Conservation (phyloP, 139 green algal genomes). For the Eudorina sp. region DNA sequence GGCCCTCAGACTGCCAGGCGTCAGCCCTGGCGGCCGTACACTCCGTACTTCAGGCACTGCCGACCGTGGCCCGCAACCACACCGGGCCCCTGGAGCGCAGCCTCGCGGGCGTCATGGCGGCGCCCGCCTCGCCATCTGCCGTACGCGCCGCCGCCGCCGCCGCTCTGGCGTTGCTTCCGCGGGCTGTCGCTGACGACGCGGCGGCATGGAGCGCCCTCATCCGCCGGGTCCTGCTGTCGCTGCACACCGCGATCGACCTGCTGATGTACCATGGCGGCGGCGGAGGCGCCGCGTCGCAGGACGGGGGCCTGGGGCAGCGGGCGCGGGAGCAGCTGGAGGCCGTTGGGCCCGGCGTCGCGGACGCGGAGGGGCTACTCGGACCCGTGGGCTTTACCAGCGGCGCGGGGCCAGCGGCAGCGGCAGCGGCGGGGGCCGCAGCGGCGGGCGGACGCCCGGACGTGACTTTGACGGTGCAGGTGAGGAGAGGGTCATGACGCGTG, state of each 20-base stretch:
- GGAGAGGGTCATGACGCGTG: not conserved
- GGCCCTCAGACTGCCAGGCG: not conserved
- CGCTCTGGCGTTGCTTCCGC: conserved; percentile 20
- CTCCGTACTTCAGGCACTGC: conserved; percentile 27
- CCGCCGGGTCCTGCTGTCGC: conserved; percentile 24
- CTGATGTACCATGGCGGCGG: not conserved
- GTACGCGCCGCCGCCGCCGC: conserved; percentile 7
- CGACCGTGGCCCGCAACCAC: conserved; percentile 27
- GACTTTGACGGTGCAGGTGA: not conserved
- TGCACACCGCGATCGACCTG: conserved; percentile 16
- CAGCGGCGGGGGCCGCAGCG: not conserved
- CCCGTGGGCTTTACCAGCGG: not conserved
- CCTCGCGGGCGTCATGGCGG: conserved; percentile 44
- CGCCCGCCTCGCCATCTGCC: not conserved
- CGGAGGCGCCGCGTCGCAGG: not conserved
- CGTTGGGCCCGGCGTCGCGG: not conserved
- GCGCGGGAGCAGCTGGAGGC: conserved; percentile 35
- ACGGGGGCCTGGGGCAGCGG: conserved; percentile 26
- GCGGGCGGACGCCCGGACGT: not conserved
- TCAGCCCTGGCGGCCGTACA: conserved; percentile 20
- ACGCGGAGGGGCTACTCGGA: conserved; percentile 25
- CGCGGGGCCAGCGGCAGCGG: not conserved
- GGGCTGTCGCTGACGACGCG: conserved; percentile 4
- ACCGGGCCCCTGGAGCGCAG: conserved; percentile 8
- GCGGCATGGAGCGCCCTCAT: not conserved